phyloP scores from a whole-genome alignment of 768 basidiomycete genomes.

The Cubamyces lactineus region DNA sequence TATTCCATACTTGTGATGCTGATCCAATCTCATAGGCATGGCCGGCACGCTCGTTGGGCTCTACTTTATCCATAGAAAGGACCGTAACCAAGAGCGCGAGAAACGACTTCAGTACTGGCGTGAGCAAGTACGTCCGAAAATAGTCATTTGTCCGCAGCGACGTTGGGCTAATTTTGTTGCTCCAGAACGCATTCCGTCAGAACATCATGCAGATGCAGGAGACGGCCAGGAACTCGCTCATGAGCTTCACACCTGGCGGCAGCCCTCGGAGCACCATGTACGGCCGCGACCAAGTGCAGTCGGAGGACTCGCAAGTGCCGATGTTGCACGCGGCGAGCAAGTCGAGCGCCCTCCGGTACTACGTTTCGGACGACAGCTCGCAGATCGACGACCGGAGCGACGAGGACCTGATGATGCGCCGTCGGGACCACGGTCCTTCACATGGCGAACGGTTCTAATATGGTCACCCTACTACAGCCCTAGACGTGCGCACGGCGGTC shows the following conservation, averaged over 20 bases:
- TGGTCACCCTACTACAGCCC: not conserved
- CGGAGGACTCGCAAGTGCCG: slow-evolving; percentile 59
- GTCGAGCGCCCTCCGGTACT: slow-evolving; percentile 59
- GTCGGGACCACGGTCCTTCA: slow-evolving; percentile 16
- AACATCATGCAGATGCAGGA: slow-evolving; percentile 81
- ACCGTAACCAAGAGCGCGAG: slow-evolving; percentile 76
- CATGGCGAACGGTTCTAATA: slow-evolving; percentile 23
- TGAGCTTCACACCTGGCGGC: slow-evolving; percentile 48
- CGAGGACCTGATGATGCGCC: slow-evolving; percentile 50
- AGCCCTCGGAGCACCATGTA: slow-evolving; percentile 52
- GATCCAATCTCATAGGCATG: slow-evolving; percentile 57
- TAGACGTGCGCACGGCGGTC: not conserved
- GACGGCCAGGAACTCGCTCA: slow-evolving; percentile 66
- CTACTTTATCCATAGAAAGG: slow-evolving; percentile 70
- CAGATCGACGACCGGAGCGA: slow-evolving; percentile 36
- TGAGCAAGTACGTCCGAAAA: slow-evolving; percentile 64
- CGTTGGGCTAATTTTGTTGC: slow-evolving; percentile 6
- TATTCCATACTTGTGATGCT: not conserved
- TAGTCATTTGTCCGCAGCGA: not conserved
- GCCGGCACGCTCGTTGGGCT: slow-evolving; percentile 67
- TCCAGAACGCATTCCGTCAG: slow-evolving; percentile 76
- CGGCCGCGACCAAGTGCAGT: slow-evolving; percentile 46
- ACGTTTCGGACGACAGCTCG: slow-evolving; percentile 50
- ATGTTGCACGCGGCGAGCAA: slow-evolving; percentile 50
- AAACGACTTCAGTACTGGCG: slow-evolving; percentile 89